Percentiles rank a stretch among this genome's conserved stretches.
Conservation (phyloP, 148 eudicot species). For the Vaccinium macrocarpon region DNA sequence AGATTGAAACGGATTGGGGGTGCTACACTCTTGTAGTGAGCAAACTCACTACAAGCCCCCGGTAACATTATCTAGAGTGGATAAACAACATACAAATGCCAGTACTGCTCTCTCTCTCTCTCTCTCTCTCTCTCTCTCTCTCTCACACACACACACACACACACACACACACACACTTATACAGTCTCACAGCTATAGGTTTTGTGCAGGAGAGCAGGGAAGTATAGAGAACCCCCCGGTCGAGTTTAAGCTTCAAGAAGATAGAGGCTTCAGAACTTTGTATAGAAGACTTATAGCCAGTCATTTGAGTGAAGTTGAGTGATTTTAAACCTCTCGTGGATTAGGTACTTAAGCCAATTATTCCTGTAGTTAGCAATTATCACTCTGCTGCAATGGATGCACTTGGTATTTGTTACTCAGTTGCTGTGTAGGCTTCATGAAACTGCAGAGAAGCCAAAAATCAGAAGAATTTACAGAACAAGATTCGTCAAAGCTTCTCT, state of each 20-base stretch:
- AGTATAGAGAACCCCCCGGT: conserved; percentile 35
- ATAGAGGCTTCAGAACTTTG: background rate
- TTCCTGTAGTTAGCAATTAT: background rate
- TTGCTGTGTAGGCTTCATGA: background rate
- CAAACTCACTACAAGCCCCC: too few relatives aligned
- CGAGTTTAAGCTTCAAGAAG: conserved; percentile 27
- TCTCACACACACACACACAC: too few relatives aligned
- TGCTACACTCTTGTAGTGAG: too few relatives aligned
- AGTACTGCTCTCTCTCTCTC: background rate
- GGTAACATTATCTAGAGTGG: background rate
- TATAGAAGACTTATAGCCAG: conserved; percentile 4
- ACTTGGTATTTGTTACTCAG: background rate
- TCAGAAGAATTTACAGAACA: background rate
- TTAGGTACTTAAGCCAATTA: background rate
- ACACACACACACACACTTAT: background rate
- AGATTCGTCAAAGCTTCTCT: conserved; percentile 12
- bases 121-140: background rate
- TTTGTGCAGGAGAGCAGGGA: conserved; percentile 43
- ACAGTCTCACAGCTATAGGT: background rate
- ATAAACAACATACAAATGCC: background rate
- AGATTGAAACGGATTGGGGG: too few relatives aligned
- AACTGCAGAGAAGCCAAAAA: background rate
- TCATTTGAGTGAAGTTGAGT: conserved; percentile 13
- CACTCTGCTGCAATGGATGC: background rate
- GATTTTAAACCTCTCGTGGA: background rate